Conservation (phyloP, 75 land plant species). For the Picea glauca region DNA sequence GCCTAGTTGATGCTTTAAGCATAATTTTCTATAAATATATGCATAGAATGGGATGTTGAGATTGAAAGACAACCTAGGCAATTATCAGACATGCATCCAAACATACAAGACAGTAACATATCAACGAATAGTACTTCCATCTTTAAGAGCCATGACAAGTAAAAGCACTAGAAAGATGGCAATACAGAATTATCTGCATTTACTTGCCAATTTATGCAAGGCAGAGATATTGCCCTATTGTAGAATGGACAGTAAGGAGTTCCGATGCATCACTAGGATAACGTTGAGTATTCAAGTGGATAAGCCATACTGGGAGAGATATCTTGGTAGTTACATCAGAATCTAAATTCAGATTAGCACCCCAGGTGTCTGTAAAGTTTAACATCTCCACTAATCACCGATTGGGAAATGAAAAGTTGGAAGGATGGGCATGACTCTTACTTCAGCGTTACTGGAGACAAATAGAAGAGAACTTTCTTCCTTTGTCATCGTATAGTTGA, state of each 20-base stretch:
- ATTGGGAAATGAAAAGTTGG: too few species aligned
- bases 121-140: neutral
- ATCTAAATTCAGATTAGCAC: neutral
- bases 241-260: slow-evolving; percentile 6
- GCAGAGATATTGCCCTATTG: neutral
- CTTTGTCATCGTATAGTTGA: neutral
- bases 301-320: neutral
- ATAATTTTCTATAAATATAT: neutral
- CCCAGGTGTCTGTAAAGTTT: neutral
- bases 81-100: neutral
- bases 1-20: neutral
- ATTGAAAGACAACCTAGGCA: neutral
- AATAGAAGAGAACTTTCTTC: neutral
- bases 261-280: neutral
- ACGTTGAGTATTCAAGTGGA: neutral
- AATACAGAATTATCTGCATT: neutral
- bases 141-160: neutral
- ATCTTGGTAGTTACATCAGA: neutral
- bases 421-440: neutral
- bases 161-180: slow-evolving; percentile 1
- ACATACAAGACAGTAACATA: neutral
- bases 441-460: neutral
- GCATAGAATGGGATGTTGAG: slow-evolving; percentile 1
- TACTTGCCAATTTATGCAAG: slow-evolving; percentile 4
- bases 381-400: neutral